phyloP scores from a whole-genome alignment of 108 stramenopile genomes.

The Cyclostephanos invisitatus region DNA sequence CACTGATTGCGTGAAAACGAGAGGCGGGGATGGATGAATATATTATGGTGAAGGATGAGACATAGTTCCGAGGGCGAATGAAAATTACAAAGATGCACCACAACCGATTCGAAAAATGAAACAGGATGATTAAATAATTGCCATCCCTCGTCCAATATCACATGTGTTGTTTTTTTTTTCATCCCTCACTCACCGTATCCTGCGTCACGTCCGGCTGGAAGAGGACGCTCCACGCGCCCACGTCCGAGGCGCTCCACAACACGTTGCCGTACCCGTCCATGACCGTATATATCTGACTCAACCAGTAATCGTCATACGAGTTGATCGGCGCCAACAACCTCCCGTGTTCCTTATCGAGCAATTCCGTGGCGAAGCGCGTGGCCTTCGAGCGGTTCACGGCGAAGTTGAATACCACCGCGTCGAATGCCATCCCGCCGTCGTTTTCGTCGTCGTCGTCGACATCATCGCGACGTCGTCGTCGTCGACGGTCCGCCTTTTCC shows the following conservation, averaged over 20 bases:
- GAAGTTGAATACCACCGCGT: constrained; percentile 83
- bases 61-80: neutral
- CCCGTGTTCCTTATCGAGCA: constrained; percentile 59
- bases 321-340: constrained; percentile 80
- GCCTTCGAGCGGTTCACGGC: constrained; percentile 83
- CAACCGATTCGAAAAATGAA: too few relatives aligned
- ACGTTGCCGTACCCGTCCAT: constrained; percentile 57
- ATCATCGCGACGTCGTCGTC: neutral
- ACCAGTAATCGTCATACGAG: constrained; percentile 79
- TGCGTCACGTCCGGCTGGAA: constrained; percentile 91
- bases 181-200: constrained; percentile 46
- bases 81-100: neutral
- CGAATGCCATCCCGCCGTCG: constrained; percentile 41
- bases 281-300: constrained; percentile 75
- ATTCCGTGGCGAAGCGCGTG: constrained; percentile 49
- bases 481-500: neutral
- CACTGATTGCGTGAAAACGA: constrained; percentile 32
- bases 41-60: neutral
- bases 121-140: too few relatives aligned
- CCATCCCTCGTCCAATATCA: too few relatives aligned
- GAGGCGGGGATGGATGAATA: neutral
- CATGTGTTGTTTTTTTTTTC: too few relatives aligned
- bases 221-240: constrained; percentile 89
- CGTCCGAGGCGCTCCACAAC: constrained; percentile 63
- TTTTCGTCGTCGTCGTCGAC: constrained; percentile 21